Evolutionary conservation across 2,329 filamentous ascomycete species (phyloP), one percentile per base, ranked within the genome.

Genomic region (Lasiodiplodia sp.): DNA sequence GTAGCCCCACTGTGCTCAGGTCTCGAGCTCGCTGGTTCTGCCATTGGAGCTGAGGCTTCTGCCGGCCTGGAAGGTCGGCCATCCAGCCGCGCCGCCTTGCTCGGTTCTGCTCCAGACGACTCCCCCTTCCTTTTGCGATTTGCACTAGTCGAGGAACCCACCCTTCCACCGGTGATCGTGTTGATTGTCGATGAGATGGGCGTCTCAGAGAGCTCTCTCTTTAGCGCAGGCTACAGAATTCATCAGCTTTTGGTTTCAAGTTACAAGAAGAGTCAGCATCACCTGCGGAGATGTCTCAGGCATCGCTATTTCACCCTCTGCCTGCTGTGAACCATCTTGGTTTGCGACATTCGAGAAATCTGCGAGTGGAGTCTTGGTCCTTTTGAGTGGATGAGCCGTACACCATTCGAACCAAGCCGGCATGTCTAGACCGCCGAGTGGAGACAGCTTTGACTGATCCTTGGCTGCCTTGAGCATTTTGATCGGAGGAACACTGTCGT

Each of bases 381-480:
- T 18, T 16, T 14, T 23, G 4, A 14, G 8, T 3, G 60, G 60
- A 8, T 63, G 60, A 16, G 60, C 28, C 4, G 2, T 4, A 4
- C 44, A 8, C 60, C 60, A 63, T 31, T 63, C 23, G 2, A 63
- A 28, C 60, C 60, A 63, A 16, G 60, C 44, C 11, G 44, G 44
- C 6, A 47, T 63, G n/a, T 63, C 44, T 1, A 51, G 23, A 2
- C 12, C n/a, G 2, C 60, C 31, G 18, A 63, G 8, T 3, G 60
- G 60, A 2, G n/a, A 63, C 5, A 37, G 12, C 18, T 2, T 1
- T 1, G n/a, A 12, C 14, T 63, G 60, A 2, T 4, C 2, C 21
- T 63, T 52, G 16, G 28, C 60, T 12, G 10, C 2, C 25, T 63
- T 63, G n/a, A 63, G 21, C 1, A 18, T 37, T 10, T 52, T n/a